Conservation (phyloP, 2,329 filamentous ascomycete genomes). For the Epichloe baconii region DNA sequence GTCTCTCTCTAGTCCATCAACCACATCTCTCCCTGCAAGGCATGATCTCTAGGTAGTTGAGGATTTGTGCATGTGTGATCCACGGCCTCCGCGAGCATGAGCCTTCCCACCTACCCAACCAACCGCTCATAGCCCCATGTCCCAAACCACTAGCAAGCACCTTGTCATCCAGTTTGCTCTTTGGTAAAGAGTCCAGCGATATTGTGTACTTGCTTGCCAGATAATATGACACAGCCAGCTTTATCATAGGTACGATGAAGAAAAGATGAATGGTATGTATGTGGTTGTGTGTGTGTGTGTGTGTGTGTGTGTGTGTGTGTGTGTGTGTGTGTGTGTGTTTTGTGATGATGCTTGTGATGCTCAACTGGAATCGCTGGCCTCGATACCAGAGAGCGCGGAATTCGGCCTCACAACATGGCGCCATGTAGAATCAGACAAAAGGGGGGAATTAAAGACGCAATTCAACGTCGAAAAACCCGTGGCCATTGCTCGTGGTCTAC, state of each 20-base stretch:
- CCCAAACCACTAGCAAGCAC: neutral
- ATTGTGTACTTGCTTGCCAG: neutral
- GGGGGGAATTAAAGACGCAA: neutral
- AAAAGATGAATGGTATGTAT: neutral
- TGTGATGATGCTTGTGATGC: neutral
- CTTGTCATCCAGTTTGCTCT: neutral
- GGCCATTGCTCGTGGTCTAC: conserved; percentile 4
- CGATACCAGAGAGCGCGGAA: neutral
- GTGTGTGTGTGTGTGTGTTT: neutral
- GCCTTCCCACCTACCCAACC: neutral
- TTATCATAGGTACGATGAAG: neutral
- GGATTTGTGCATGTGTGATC: neutral
- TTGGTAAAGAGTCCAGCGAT: neutral
- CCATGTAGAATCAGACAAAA: conserved; percentile 1
- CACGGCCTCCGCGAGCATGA: neutral
- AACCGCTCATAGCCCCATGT: neutral
- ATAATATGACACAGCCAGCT: neutral
- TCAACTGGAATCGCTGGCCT: neutral
- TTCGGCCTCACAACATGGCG: neutral
- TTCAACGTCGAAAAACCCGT: conserved; percentile 1
- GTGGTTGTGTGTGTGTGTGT: neutral
- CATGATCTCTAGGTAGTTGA: neutral
- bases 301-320: neutral
- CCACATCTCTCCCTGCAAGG: neutral
- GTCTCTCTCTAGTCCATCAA: neutral